These are phyloP conservation scores for Erysimum cheiranthoides DNA, from an alignment of 345 rosid species.

Conservation along the genomic window DNA sequence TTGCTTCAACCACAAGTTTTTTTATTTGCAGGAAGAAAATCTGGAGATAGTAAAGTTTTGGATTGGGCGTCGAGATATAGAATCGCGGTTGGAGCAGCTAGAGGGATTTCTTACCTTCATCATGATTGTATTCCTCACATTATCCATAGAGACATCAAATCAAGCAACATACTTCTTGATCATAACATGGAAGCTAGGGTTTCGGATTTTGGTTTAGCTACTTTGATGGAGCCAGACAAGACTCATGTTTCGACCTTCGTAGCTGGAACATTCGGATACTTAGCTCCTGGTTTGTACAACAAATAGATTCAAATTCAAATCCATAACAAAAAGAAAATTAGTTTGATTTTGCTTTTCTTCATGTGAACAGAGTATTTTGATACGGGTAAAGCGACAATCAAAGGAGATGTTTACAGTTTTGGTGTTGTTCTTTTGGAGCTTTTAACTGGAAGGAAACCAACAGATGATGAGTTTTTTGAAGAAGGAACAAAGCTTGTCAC, in stretches of 20 bases:
- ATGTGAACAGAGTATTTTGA: slow-evolving; percentile 74
- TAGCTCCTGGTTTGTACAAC: slow-evolving; percentile 69
- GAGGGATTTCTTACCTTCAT: slow-evolving; percentile 90
- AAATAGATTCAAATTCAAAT: background rate
- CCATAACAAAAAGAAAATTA: background rate
- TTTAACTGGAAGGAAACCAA: slow-evolving; percentile 75
- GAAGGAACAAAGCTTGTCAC: slow-evolving; percentile 91
- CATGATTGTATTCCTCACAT: slow-evolving; percentile 91
- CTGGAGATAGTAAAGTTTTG: slow-evolving; percentile 48
- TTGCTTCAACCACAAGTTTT: slow-evolving; percentile 22
- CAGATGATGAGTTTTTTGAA: slow-evolving; percentile 81
- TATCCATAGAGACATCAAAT: slow-evolving; percentile 87
- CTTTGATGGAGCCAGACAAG: slow-evolving; percentile 79
- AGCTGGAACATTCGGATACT: slow-evolving; percentile 89
- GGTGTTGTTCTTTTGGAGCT: slow-evolving; percentile 86
- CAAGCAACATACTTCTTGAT: slow-evolving; percentile 83
- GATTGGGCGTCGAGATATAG: slow-evolving; percentile 69
- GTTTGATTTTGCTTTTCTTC: background rate
- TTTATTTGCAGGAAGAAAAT: slow-evolving; percentile 54
- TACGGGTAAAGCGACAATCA: slow-evolving; percentile 76
- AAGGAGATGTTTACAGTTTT: slow-evolving; percentile 88
- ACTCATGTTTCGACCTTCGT: slow-evolving; percentile 85
- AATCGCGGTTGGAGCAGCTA: slow-evolving; percentile 83
- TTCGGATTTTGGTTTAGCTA: slow-evolving; percentile 85
- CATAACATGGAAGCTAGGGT: slow-evolving; percentile 84